These are phyloP conservation scores for Arthrobotrys pseudoclavata DNA, from an alignment of 2,329 filamentous ascomycete genomes.

Conservation along the genomic window DNA sequence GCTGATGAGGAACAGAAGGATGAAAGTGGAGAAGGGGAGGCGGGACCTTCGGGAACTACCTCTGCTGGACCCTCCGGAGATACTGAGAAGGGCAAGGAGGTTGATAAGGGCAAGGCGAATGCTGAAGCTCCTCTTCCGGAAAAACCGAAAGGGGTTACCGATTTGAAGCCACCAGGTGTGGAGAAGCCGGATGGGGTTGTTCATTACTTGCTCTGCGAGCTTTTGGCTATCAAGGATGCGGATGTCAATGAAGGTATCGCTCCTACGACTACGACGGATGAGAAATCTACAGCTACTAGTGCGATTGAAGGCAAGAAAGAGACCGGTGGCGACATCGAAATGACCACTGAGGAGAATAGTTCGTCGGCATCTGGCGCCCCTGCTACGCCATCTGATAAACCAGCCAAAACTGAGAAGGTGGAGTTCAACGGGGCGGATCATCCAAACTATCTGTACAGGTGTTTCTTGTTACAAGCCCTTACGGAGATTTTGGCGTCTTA, in stretches of 20 bases:
- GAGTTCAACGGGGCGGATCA: slow-evolving; percentile 92
- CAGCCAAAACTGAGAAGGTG: slow-evolving; percentile 77
- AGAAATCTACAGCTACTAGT: slow-evolving; percentile 57
- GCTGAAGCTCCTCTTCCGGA: slow-evolving; percentile 71
- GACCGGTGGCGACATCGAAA: slow-evolving; percentile 69
- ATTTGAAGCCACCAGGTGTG: slow-evolving; percentile 84
- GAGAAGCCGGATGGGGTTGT: slow-evolving; percentile 96
- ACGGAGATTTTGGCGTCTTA: slow-evolving; percentile 92
- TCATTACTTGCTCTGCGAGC: slow-evolving; percentile 91
- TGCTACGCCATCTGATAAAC: slow-evolving; percentile 66
- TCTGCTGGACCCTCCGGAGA: slow-evolving; percentile 22
- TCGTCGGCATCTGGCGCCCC: slow-evolving; percentile 64
- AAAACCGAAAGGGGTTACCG: slow-evolving; percentile 74
- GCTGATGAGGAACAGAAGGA: slow-evolving; percentile 62
- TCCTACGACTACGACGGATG: slow-evolving; percentile 46
- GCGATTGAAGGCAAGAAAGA: slow-evolving; percentile 37
- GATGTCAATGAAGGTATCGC: slow-evolving; percentile 64
- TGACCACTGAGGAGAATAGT: slow-evolving; percentile 65
- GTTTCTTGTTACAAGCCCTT: slow-evolving; percentile 92
- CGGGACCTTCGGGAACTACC: slow-evolving; percentile 59
- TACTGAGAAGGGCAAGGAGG: slow-evolving; percentile 58
- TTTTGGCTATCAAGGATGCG: slow-evolving; percentile 73
- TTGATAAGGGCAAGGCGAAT: slow-evolving; percentile 67
- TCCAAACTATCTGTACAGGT: slow-evolving; percentile 95
- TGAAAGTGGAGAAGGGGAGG: slow-evolving; percentile 65